Percentiles rank a stretch among this genome's conserved stretches.
Evolutionary conservation across 2,329 filamentous ascomycete species (phyloP).

Genomic region (Colletotrichum euphorbiae): DNA sequence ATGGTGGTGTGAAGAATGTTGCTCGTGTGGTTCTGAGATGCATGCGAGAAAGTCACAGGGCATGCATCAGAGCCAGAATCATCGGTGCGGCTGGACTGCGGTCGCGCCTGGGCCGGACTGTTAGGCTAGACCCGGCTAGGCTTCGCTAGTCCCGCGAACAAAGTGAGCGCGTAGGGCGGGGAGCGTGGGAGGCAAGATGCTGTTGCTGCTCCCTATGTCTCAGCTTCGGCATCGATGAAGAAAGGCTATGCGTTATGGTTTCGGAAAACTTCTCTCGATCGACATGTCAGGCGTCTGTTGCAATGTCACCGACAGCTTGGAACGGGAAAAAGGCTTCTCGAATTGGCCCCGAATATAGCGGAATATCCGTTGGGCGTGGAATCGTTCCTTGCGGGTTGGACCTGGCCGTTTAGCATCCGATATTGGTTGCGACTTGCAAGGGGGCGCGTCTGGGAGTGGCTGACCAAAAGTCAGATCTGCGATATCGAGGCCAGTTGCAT

Average conservation of each 20-base stretch:
- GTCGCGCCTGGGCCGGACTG: slow-evolving; percentile 18
- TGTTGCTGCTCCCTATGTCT: slow-evolving; percentile 8
- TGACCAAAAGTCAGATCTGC: background rate
- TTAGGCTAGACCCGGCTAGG: slow-evolving; percentile 19
- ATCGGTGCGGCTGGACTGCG: slow-evolving; percentile 22
- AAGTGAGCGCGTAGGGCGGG: slow-evolving; percentile 17
- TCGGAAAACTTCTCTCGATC: slow-evolving; percentile 16
- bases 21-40: background rate
- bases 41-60: background rate
- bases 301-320: slow-evolving; percentile 29
- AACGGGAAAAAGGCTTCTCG: slow-evolving; percentile 9
- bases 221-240: background rate
- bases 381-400: background rate
- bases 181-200: background rate
- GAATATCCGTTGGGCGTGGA: background rate
- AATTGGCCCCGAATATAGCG: slow-evolving; percentile 1
- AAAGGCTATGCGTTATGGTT: slow-evolving; percentile 8
- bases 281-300: slow-evolving; percentile 7
- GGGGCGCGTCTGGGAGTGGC: background rate
- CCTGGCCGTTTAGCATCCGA: background rate
- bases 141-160: slow-evolving; percentile 10
- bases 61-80: slow-evolving; percentile 8
- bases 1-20: background rate
- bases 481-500: background rate
- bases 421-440: background rate